Evolutionary conservation across 2,329 filamentous ascomycete species (phyloP).

Genomic region (Cladosporium colombiae): DNA sequence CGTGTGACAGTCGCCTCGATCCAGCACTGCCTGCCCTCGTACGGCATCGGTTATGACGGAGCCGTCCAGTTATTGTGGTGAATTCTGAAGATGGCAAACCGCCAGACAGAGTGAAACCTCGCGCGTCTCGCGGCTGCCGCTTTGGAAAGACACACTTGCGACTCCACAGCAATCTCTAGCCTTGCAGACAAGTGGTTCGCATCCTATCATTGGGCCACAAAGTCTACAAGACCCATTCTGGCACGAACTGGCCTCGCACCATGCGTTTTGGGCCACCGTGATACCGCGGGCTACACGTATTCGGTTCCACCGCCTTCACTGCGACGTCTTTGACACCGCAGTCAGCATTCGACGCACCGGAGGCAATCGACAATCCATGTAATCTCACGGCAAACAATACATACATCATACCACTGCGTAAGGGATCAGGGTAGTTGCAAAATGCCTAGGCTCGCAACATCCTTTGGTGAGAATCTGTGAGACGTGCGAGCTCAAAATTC

Average conservation of each 20-base stretch:
- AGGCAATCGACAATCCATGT: neutral
- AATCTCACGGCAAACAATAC: neutral
- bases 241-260: neutral
- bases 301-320: neutral
- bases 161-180: constrained; percentile 11
- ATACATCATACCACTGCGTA: neutral
- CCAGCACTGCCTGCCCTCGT: neutral
- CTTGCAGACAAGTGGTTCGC: neutral
- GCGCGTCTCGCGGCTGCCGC: constrained; percentile 13
- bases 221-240: neutral
- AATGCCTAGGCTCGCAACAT: neutral
- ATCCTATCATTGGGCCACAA: neutral
- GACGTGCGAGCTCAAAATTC: neutral
- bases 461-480: too few species aligned
- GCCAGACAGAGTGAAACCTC: neutral
- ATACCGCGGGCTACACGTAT: neutral
- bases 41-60: neutral
- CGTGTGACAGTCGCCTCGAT: constrained; percentile 7
- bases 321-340: neutral
- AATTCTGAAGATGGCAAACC: neutral
- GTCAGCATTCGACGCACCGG: neutral
- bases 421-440: neutral
- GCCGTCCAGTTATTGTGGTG: neutral
- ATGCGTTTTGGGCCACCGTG: neutral
- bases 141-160: neutral